These are phyloP conservation scores for Filobasidium floriforme DNA, from an alignment of 768 basidiomycete species.

Conservation along the genomic window DNA sequence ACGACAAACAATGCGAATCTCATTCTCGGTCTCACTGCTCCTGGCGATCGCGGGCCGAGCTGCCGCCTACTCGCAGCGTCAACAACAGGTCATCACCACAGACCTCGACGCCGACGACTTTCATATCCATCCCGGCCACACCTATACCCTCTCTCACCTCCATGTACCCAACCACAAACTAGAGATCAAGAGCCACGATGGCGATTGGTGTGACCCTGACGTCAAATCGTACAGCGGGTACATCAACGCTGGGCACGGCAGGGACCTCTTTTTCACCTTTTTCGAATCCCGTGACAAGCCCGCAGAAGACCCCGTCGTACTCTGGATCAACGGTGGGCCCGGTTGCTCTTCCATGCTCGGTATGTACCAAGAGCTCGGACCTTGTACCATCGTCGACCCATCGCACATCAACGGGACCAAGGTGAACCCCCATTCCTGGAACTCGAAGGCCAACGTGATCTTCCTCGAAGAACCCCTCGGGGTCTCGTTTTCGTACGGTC, in stretches of 20 bases:
- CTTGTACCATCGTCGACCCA: conserved; percentile 55
- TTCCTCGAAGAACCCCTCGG: conserved; percentile 57
- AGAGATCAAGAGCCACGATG: conserved; percentile 47
- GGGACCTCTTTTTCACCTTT: conserved; percentile 56
- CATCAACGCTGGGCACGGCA: conserved; percentile 40
- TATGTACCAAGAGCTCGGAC: conserved; percentile 67
- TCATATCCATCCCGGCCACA: not conserved
- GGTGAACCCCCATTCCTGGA: conserved; percentile 45
- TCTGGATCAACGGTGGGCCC: conserved; percentile 52
- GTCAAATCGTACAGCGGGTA: conserved; percentile 44
- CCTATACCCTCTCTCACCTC: not conserved
- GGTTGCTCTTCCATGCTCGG: conserved; percentile 57
- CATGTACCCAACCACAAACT: conserved; percentile 29
- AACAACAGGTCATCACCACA: too few relatives aligned
- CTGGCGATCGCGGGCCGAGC: too few relatives aligned
- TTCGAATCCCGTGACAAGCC: conserved; percentile 58
- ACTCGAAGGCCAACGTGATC: conserved; percentile 46
- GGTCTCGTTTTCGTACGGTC: conserved; percentile 49
- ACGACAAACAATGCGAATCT: too few relatives aligned
- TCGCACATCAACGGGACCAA: conserved; percentile 41
- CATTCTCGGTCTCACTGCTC: too few relatives aligned
- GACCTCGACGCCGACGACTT: not conserved
- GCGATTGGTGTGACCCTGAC: conserved; percentile 49
- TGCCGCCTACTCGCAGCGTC: too few relatives aligned
- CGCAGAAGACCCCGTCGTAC: conserved; percentile 37